A percentile compares a stretch with the other conserved stretches of the same genome.
These are phyloP conservation scores for Colletotrichum navitas DNA, from an alignment of 2,329 filamentous ascomycete species.

Conservation along the genomic window DNA sequence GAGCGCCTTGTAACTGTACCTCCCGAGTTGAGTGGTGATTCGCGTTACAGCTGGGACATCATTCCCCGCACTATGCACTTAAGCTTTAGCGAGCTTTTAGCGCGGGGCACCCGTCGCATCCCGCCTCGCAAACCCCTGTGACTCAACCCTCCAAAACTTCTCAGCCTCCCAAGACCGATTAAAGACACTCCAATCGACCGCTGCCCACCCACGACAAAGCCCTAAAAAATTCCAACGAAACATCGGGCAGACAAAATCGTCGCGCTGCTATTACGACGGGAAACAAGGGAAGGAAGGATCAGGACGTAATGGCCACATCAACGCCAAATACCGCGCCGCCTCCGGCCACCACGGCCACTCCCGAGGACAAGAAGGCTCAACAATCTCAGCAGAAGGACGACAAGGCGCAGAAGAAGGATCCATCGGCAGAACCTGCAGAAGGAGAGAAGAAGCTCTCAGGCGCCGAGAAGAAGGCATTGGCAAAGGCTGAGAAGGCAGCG, in stretches of 20 bases:
- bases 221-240: neutral
- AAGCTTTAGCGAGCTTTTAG: slow-evolving; percentile 43
- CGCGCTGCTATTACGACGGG: neutral
- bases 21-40: slow-evolving; percentile 9
- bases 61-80: slow-evolving; percentile 41
- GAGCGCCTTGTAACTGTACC: too few species aligned
- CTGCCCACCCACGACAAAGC: neutral
- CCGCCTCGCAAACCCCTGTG: slow-evolving; percentile 42
- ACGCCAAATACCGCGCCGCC: slow-evolving; percentile 33
- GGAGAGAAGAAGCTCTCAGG: slow-evolving; percentile 71
- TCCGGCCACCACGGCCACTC: slow-evolving; percentile 4
- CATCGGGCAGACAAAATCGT: neutral
- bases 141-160: slow-evolving; percentile 43
- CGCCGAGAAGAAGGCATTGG: slow-evolving; percentile 88
- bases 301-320: slow-evolving; percentile 36
- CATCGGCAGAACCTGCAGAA: slow-evolving; percentile 40
- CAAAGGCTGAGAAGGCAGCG: slow-evolving; percentile 92
- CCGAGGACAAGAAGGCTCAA: slow-evolving; percentile 33
- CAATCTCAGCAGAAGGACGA: slow-evolving; percentile 33
- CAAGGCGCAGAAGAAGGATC: slow-evolving; percentile 23
- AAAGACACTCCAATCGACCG: slow-evolving; percentile 8
- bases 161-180: slow-evolving; percentile 24
- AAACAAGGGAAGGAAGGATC: neutral
- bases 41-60: slow-evolving; percentile 28
- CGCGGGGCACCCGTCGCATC: slow-evolving; percentile 41